phyloP scores from a whole-genome alignment of 2,329 filamentous ascomycete genomes.

The Paraphoma chrysanthemicola region DNA sequence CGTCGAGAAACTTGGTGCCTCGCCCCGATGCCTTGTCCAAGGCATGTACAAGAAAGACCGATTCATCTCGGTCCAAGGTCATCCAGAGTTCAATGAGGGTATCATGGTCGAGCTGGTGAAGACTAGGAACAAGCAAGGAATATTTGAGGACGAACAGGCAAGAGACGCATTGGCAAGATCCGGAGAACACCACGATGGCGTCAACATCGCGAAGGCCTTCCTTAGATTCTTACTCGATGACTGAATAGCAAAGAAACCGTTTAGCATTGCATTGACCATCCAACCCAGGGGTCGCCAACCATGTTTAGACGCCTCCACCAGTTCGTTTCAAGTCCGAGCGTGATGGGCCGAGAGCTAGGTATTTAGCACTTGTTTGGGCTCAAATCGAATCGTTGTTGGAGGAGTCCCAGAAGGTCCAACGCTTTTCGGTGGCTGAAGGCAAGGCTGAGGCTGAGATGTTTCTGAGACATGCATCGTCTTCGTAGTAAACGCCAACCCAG shows the following conservation, averaged over 20 bases:
- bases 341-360: too few species aligned
- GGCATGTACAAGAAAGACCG: conserved; percentile 74
- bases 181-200: conserved; percentile 75
- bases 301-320: too few species aligned
- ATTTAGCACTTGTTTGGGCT: too few species aligned
- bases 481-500: not conserved
- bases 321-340: too few species aligned
- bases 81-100: conserved; percentile 79
- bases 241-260: conserved; percentile 2
- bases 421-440: not conserved
- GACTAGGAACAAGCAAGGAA: conserved; percentile 67
- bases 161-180: conserved; percentile 72
- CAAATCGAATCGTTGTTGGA: too few species aligned
- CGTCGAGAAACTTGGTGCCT: conserved; percentile 69
- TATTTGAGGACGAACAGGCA: conserved; percentile 74
- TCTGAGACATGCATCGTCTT: not conserved
- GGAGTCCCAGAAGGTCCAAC: not conserved
- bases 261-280: too few species aligned
- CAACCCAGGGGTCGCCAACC: too few species aligned
- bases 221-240: conserved; percentile 75
- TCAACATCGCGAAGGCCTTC: conserved; percentile 76
- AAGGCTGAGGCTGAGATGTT: not conserved
- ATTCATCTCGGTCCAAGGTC: conserved; percentile 81
- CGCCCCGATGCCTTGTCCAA: conserved; percentile 74
- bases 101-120: conserved; percentile 75